These are phyloP conservation scores for Selaginella moellendorffii DNA, from an alignment of 75 land plant genomes.

Conservation along the genomic window DNA sequence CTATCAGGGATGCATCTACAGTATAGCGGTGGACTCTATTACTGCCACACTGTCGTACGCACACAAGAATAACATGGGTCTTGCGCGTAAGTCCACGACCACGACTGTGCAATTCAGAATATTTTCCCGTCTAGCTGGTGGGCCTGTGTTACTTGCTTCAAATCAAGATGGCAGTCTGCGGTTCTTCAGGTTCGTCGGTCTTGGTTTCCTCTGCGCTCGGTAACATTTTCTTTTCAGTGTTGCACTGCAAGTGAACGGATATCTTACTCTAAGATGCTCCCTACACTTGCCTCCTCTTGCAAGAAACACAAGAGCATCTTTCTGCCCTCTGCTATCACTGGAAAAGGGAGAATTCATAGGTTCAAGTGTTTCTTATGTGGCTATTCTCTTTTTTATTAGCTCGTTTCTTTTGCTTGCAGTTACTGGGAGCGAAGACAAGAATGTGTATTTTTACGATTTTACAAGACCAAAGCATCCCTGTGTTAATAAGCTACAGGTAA, in stretches of 20 bases:
- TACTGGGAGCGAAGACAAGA: slow-evolving; percentile 90
- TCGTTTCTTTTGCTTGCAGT: slow-evolving; percentile 29
- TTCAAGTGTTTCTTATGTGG: slow-evolving; percentile 10
- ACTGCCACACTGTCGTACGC: slow-evolving; percentile 56
- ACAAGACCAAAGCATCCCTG: slow-evolving; percentile 82
- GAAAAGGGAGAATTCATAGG: slow-evolving; percentile 96
- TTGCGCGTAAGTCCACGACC: slow-evolving; percentile 43
- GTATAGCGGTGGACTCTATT: slow-evolving; percentile 54
- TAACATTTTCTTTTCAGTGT: slow-evolving; percentile 31
- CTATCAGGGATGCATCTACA: slow-evolving; percentile 65
- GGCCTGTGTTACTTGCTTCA: slow-evolving; percentile 76
- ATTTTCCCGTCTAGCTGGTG: slow-evolving; percentile 65
- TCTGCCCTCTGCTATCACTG: slow-evolving; percentile 92
- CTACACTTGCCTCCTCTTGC: slow-evolving; percentile 62
- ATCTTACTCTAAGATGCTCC: slow-evolving; percentile 73
- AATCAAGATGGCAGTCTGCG: slow-evolving; percentile 75
- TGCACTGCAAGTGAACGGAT: slow-evolving; percentile 75
- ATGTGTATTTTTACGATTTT: slow-evolving; percentile 93
- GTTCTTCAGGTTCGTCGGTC: slow-evolving; percentile 64
- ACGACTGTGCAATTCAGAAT: slow-evolving; percentile 83
- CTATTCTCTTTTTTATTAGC: neutral
- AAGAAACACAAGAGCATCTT: slow-evolving; percentile 71
- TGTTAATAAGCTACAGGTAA: slow-evolving; percentile 91
- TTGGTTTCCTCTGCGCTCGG: neutral
- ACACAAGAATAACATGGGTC: slow-evolving; percentile 11